Percentiles rank a stretch among this genome's conserved stretches.
Conservation (phyloP, 164 flowering plant genomes). For the Protea cynaroides region DNA sequence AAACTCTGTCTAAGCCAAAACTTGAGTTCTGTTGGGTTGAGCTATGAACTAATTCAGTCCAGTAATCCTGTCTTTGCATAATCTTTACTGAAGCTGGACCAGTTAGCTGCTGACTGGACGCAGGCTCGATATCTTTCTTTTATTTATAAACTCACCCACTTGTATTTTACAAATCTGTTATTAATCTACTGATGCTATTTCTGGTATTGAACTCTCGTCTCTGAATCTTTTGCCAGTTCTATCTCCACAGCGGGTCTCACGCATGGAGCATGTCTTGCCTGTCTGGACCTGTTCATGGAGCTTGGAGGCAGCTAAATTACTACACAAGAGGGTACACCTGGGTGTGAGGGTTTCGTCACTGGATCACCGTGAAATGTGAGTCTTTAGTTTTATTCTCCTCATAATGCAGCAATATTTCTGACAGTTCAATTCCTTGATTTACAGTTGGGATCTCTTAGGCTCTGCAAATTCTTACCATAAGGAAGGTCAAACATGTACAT, state of each 20-base stretch:
- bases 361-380: constrained; percentile 59
- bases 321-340: constrained; percentile 38
- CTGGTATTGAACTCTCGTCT: constrained; percentile 14
- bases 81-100: neutral
- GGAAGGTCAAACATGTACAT: constrained; percentile 41
- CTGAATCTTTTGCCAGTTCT: constrained; percentile 58
- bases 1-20: neutral
- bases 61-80: neutral
- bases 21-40: neutral
- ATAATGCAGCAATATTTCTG: neutral
- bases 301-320: constrained; percentile 24
- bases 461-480: constrained; percentile 49
- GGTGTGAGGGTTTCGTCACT: constrained; percentile 79
- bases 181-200: neutral
- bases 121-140: neutral
- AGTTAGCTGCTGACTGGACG: neutral
- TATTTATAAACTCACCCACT: neutral
- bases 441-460: constrained; percentile 53
- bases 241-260: constrained; percentile 74
- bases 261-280: constrained; percentile 82
- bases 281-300: constrained; percentile 46
- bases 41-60: neutral
- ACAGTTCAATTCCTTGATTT: constrained; percentile 5
- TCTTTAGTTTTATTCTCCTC: constrained; percentile 12
- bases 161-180: neutral